Percentiles rank a stretch among this genome's conserved stretches.
These are phyloP conservation scores for Suhomyces bribrorum DNA, from an alignment of 1,139 yeast species.

Conservation along the genomic window DNA sequence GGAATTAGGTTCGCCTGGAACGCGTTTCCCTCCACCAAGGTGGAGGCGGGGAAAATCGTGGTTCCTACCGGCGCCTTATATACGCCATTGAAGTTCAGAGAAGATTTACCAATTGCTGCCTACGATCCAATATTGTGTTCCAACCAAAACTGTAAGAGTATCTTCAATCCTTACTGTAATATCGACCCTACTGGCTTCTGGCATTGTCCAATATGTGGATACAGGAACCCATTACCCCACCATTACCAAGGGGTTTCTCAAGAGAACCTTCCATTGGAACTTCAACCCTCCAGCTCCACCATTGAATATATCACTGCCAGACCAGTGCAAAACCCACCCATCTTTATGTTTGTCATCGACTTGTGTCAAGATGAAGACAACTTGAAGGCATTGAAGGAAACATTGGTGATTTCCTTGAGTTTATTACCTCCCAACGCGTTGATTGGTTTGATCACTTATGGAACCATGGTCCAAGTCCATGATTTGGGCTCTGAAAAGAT, in stretches of 20 bases:
- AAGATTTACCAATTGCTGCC: conserved; percentile 76
- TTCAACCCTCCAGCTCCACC: conserved; percentile 76
- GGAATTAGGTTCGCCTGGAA: conserved; percentile 55
- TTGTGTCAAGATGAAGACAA: conserved; percentile 95
- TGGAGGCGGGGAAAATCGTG: conserved; percentile 88
- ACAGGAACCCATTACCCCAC: conserved; percentile 84
- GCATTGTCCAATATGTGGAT: conserved; percentile 86
- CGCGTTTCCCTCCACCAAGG: conserved; percentile 75
- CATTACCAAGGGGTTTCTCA: conserved; percentile 85
- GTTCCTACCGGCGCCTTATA: conserved; percentile 94
- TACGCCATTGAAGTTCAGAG: conserved; percentile 84
- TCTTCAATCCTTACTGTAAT: conserved; percentile 84
- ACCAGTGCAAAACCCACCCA: conserved; percentile 91
- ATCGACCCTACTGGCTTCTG: conserved; percentile 84
- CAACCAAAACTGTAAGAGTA: conserved; percentile 75
- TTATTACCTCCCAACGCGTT: conserved; percentile 91
- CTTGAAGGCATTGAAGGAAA: conserved; percentile 83
- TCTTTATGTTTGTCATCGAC: conserved; percentile 87
- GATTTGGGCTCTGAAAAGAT: conserved; percentile 82
- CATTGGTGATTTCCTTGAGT: conserved; percentile 77
- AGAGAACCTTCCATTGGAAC: conserved; percentile 85
- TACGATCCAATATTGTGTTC: conserved; percentile 92
- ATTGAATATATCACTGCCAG: conserved; percentile 88
- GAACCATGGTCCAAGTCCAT: conserved; percentile 93
- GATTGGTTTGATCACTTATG: conserved; percentile 89